These are phyloP conservation scores for Hamamelis virginiana DNA, from an alignment of 164 flowering plant genomes.

Conservation along the genomic window DNA sequence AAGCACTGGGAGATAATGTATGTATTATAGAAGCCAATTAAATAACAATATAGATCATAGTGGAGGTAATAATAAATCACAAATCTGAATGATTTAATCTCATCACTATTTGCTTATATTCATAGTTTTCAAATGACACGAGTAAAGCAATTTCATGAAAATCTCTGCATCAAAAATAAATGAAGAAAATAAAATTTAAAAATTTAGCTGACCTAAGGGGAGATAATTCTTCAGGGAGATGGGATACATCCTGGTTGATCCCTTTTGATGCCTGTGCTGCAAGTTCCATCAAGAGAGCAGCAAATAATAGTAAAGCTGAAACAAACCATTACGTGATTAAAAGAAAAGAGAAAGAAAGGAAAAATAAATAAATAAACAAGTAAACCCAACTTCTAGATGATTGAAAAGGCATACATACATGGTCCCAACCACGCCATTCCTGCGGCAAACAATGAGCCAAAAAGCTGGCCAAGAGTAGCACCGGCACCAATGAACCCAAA, in stretches of 20 bases:
- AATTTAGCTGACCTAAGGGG: slow-evolving; percentile 53
- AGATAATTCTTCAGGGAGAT: slow-evolving; percentile 54
- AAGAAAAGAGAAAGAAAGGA: slow-evolving; percentile 1
- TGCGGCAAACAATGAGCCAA: slow-evolving; percentile 92
- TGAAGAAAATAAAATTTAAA: not conserved
- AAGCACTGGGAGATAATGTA: too few species aligned
- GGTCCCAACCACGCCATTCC: slow-evolving; percentile 93
- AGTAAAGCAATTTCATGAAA: too few species aligned
- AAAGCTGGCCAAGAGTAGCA: slow-evolving; percentile 96
- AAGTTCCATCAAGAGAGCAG: slow-evolving; percentile 89
- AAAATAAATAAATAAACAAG: not conserved
- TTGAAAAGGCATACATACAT: slow-evolving; percentile 46
- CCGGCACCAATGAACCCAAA: slow-evolving; percentile 99
- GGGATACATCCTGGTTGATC: slow-evolving; percentile 48
- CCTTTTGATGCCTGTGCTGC: slow-evolving; percentile 91
- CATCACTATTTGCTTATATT: too few species aligned
- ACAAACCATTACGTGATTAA: slow-evolving; percentile 9
- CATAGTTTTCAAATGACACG: too few species aligned
- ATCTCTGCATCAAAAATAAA: too few species aligned
- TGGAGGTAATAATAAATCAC: not conserved
- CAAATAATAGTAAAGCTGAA: slow-evolving; percentile 75
- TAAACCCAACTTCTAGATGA: slow-evolving; percentile 3
- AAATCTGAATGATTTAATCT: not conserved
- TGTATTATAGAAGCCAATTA: not conserved
- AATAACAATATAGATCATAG: not conserved